Base-by-base conservation (phyloP, 352 stramenopile species). In the Phytophthora pisi region DNA sequence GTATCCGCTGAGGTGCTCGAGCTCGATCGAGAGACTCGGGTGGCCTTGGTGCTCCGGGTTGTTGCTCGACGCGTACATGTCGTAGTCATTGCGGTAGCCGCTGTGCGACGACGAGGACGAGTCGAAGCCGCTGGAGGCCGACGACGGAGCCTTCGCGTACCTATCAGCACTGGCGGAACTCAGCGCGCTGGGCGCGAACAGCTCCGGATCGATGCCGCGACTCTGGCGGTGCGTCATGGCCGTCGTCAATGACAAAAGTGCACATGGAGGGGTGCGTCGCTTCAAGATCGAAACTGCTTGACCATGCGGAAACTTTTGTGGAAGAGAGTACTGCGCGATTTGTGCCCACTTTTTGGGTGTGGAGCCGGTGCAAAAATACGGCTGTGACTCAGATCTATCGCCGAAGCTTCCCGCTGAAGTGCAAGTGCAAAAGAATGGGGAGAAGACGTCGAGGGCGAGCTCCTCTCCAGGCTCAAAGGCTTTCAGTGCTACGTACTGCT, bases 1-100 rank as follows among this genome's bases (percentile, higher is more conserved):
- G 57, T 74, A 90, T 16, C 81, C 81, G 26, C 76, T 84, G 43
- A 94, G 72, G 34, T 91, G 84, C 61, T 93, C 84, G 6, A 93
- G 72, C 68, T 92, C 85, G 9, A 93, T 62, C 34, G 47, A 62
- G 15, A 74, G 30, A 11, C 45, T 50, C 16, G 36, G 26, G 15
- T 24, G 24, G 3, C 62, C 70, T 6, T 52, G 68, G 6, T 57
- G 10, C 24, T 64, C 43, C 13, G 31, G 62, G 26, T 75, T 74
- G 24, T 56, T 68, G 30, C 13, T 26, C 5, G 26, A 53, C 5
- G 55, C 38, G 24, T 77, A 74, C 5, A 66, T 57, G 49, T 67
- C 57, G 24, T 65, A 42, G 50, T 68, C 61, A 54, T 66, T 57
- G 23, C 23, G 34, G 51, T 64, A 68, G 30, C 43, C 23, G 4